phyloP scores from a whole-genome alignment of 2,329 filamentous ascomycete genomes.

The Eutypella sp. region DNA sequence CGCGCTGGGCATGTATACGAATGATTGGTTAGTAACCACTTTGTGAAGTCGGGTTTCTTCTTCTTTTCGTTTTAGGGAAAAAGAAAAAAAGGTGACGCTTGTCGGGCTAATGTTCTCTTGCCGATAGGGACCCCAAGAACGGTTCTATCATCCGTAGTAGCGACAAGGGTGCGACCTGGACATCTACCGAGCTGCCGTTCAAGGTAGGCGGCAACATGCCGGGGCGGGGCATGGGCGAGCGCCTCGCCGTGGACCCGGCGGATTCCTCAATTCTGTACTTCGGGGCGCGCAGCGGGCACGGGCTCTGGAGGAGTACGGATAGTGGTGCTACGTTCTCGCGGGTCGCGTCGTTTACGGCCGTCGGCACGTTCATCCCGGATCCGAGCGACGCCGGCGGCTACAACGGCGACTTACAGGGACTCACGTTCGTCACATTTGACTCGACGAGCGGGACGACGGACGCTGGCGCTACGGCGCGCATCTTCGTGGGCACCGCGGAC shows the following conservation, averaged over 20 bases:
- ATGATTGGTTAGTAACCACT: conserved; percentile 37
- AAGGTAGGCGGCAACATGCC: conserved; percentile 61
- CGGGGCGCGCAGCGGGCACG: conserved; percentile 53
- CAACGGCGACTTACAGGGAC: conserved; percentile 41
- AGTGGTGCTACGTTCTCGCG: conserved; percentile 49
- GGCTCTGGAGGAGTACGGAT: conserved; percentile 54
- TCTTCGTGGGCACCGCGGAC: conserved; percentile 53
- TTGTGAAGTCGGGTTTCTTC: background rate
- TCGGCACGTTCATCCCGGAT: conserved; percentile 43
- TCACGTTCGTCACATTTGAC: conserved; percentile 52
- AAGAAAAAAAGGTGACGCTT: background rate
- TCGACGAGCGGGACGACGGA: conserved; percentile 40
- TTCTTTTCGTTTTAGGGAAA: too few species aligned
- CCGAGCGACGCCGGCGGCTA: conserved; percentile 40
- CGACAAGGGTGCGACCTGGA: conserved; percentile 50
- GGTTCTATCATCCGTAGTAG: conserved; percentile 50
- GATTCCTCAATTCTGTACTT: conserved; percentile 54
- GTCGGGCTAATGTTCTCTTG: background rate
- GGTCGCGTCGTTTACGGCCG: conserved; percentile 46
- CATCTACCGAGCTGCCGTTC: conserved; percentile 45
- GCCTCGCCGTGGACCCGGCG: conserved; percentile 53
- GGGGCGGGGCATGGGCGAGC: conserved; percentile 54
- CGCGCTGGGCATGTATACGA: conserved; percentile 56
- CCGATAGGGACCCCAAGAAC: conserved; percentile 44
- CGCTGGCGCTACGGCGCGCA: conserved; percentile 48